Evolutionary conservation across 768 basidiomycete species (phyloP).

Genomic region (Arthromyces matolae): DNA sequence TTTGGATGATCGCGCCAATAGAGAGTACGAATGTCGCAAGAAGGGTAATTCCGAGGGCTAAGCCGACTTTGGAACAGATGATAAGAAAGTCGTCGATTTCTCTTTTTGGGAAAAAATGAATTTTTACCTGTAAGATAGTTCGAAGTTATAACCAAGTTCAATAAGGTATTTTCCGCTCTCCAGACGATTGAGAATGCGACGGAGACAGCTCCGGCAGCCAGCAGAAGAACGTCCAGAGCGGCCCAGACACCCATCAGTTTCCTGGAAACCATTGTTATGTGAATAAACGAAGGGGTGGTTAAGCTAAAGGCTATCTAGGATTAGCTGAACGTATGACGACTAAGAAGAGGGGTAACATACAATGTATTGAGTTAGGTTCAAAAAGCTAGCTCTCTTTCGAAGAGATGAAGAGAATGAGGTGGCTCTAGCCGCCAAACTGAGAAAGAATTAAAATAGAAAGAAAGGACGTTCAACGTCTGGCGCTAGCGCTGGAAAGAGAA

Average conservation of each 20-base stretch:
- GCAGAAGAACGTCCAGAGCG: slow-evolving; percentile 64
- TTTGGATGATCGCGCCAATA: slow-evolving; percentile 65
- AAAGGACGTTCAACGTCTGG: slow-evolving; percentile 71
- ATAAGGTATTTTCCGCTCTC: slow-evolving; percentile 61
- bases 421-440: slow-evolving; percentile 39
- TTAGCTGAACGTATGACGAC: neutral
- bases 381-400: slow-evolving; percentile 42
- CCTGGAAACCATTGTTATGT: slow-evolving; percentile 72
- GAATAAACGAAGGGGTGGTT: neutral
- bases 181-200: slow-evolving; percentile 70
- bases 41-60: slow-evolving; percentile 62
- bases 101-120: slow-evolving; percentile 13
- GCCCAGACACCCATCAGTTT: slow-evolving; percentile 69
- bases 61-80: too few relatives aligned
- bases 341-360: neutral
- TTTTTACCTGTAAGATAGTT: slow-evolving; percentile 60
- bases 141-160: slow-evolving; percentile 65
- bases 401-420: slow-evolving; percentile 44
- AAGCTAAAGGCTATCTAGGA: slow-evolving; percentile 1
- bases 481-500: slow-evolving; percentile 40
- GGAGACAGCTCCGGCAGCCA: slow-evolving; percentile 64
- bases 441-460: slow-evolving; percentile 30
- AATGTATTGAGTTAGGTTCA: slow-evolving; percentile 3
- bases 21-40: slow-evolving; percentile 69
- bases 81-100: neutral